Evolutionary conservation across 2,329 filamentous ascomycete species (phyloP), one percentile per base, ranked within the genome.

Genomic region (Alternaria atra): DNA sequence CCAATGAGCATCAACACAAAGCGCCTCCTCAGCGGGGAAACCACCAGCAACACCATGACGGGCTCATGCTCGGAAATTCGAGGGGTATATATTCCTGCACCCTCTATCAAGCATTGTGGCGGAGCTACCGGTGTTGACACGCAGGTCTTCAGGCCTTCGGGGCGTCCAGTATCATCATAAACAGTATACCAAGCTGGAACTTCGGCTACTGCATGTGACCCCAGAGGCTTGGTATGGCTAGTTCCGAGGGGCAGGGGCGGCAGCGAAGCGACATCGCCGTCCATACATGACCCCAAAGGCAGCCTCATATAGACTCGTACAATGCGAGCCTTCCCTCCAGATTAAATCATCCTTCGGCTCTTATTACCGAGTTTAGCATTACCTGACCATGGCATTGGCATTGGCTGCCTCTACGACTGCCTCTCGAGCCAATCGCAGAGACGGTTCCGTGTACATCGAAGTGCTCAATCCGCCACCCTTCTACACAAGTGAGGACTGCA

Each of bases 401-500:
- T 20, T 63, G 10, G 46, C 57, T 8, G 58, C 52, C 3, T 51
- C 66, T 27, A 58, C 61, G 6, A 44, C 35, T n/a, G 48, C 54
- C 54, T 48, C n/a, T 30, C 54, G 54, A 30, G 35, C 59, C 40
- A 69, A 69, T 37, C 39, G 60, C 43, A 62, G 53, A 32, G 56
- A 67, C n/a, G 65, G 59, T 20, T 62, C 65, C 15, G 37, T 71
- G 13, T 69, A 66, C 50, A 69, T 72, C 17, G 37, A 66, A 15
- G 17, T 70, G 17, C 56, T 56, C 46, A 52, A 58, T 35, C 43
- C 59, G 27, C 55, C 61, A 3, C 59, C 58, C 5, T 62, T 60
- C 43, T 73, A 69, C 57, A 70, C 68, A 6, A 63, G 52, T 39
- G 69, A 70, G 37, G 70, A 74, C 20, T 37, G 52, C 9, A 54